Conservation (phyloP, 441 rosid genomes). For the Rhodomyrtus psidioides region DNA sequence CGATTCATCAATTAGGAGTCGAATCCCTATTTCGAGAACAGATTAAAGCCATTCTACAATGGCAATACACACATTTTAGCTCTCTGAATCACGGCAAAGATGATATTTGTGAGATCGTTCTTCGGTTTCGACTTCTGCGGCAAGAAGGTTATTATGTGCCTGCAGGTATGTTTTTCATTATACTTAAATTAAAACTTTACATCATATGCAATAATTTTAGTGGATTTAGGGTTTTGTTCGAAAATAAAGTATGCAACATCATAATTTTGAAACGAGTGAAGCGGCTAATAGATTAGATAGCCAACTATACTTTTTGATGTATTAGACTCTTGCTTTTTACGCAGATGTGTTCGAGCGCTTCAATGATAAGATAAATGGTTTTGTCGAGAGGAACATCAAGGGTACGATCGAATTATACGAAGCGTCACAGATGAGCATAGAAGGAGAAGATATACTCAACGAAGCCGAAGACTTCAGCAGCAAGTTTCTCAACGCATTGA, state of each 20-base stretch:
- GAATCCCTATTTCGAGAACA: constrained; percentile 36
- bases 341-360: constrained; percentile 34
- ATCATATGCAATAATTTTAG: background rate
- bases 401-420: constrained; percentile 30
- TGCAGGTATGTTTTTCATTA: constrained; percentile 13
- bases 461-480: constrained; percentile 17
- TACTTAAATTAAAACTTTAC: background rate
- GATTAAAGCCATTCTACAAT: constrained; percentile 26
- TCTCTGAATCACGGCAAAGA: background rate
- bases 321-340: background rate
- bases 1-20: constrained; percentile 40
- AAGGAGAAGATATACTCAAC: constrained; percentile 29
- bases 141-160: constrained; percentile 43
- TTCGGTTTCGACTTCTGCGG: constrained; percentile 48
- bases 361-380: constrained; percentile 14
- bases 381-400: constrained; percentile 14
- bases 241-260: background rate
- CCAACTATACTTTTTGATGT: background rate
- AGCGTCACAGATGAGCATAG: constrained; percentile 26
- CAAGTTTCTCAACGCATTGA: constrained; percentile 11
- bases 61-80: background rate
- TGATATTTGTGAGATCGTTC: constrained; percentile 28
- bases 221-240: background rate
- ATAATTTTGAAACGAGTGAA: background rate
- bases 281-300: background rate